Conservation (phyloP, 257 asterid genomes). For the Jasminum sambac region DNA sequence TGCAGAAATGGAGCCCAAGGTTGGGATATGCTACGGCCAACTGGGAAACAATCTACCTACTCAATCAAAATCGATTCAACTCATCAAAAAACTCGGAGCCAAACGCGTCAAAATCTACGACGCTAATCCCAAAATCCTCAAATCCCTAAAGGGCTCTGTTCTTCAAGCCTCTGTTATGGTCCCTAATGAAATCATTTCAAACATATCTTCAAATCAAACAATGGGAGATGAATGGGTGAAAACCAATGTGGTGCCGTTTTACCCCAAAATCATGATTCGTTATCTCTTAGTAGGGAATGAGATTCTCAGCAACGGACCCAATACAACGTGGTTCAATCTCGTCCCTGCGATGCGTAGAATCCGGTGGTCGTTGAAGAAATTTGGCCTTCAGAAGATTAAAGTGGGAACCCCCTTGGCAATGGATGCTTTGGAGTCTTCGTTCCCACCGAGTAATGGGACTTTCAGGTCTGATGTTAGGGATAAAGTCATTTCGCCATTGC, state of each 20-base stretch:
- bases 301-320: slow-evolving; percentile 66
- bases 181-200: slow-evolving; percentile 69
- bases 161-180: slow-evolving; percentile 83
- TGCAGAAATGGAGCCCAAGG: slow-evolving; percentile 45
- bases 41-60: slow-evolving; percentile 82
- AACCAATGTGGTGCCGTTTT: slow-evolving; percentile 61
- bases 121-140: slow-evolving; percentile 60
- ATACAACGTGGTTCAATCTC: slow-evolving; percentile 77
- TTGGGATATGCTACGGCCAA: slow-evolving; percentile 90
- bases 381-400: slow-evolving; percentile 55
- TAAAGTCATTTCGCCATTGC: slow-evolving; percentile 57
- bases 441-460: slow-evolving; percentile 78
- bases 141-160: slow-evolving; percentile 55
- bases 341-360: slow-evolving; percentile 87
- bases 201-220: slow-evolving; percentile 60
- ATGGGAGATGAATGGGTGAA: slow-evolving; percentile 76
- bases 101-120: slow-evolving; percentile 79
- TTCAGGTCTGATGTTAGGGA: slow-evolving; percentile 63
- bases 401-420: slow-evolving; percentile 85
- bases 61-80: slow-evolving; percentile 50
- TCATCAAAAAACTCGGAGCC: slow-evolving; percentile 60
- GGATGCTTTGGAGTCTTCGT: slow-evolving; percentile 73
- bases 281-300: slow-evolving; percentile 93
- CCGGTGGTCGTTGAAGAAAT: slow-evolving; percentile 54
- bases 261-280: slow-evolving; percentile 70